Conservation (phyloP, 345 rosid species). For the Euphorbia peplus region DNA sequence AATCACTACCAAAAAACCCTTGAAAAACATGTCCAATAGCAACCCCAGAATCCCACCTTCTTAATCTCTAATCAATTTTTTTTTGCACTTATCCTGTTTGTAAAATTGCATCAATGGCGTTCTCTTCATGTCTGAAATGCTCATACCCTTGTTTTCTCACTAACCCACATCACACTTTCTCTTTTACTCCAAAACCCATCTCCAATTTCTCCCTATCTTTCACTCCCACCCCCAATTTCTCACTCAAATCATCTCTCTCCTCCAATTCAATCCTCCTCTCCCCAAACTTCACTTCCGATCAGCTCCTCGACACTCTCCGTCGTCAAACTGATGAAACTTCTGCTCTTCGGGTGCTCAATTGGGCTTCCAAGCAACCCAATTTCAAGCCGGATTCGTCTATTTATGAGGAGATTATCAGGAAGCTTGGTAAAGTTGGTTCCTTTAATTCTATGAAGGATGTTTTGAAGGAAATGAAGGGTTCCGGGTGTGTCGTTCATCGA, state of each 20-base stretch:
- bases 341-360: slow-evolving; percentile 56
- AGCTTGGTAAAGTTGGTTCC: slow-evolving; percentile 63
- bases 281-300: slow-evolving; percentile 52
- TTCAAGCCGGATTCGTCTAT: slow-evolving; percentile 50
- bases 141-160: slow-evolving; percentile 46
- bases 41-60: background rate
- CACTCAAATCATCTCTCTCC: slow-evolving; percentile 30
- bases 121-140: slow-evolving; percentile 53
- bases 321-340: slow-evolving; percentile 63
- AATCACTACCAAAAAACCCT: too few relatives aligned
- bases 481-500: slow-evolving; percentile 40
- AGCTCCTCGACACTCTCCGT: slow-evolving; percentile 78
- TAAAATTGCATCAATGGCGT: slow-evolving; percentile 41
- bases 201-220: slow-evolving; percentile 32
- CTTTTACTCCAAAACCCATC: slow-evolving; percentile 29
- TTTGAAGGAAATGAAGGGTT: slow-evolving; percentile 49
- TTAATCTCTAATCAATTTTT: background rate
- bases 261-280: slow-evolving; percentile 31
- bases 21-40: too few relatives aligned
- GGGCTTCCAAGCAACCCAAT: slow-evolving; percentile 76
- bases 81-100: slow-evolving; percentile 12
- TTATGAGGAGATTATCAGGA: slow-evolving; percentile 64
- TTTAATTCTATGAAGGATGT: slow-evolving; percentile 58
- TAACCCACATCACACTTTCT: slow-evolving; percentile 22
- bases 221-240: slow-evolving; percentile 34